Evolutionary conservation across 768 basidiomycete species (phyloP).

Genomic region (Suillus bovinus): DNA sequence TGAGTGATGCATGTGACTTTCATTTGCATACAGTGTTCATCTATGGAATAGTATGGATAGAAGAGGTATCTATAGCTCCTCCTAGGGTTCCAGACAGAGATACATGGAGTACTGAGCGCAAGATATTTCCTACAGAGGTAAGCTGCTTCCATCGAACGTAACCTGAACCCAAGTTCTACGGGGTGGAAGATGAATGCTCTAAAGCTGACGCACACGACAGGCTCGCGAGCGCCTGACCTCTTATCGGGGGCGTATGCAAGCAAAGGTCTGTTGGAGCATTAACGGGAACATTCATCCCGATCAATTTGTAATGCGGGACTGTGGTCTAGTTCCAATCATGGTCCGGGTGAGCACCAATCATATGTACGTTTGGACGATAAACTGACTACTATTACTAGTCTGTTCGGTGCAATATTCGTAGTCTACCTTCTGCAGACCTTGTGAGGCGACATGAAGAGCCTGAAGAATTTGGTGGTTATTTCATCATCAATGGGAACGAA

Average conservation of each 20-base stretch:
- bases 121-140: constrained; percentile 90
- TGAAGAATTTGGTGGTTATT: constrained; percentile 98
- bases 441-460: constrained; percentile 93
- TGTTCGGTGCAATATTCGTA: constrained; percentile 86
- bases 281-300: constrained; percentile 62
- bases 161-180: neutral
- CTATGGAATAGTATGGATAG: constrained; percentile 79
- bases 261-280: constrained; percentile 84
- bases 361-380: neutral
- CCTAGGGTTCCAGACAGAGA: constrained; percentile 90
- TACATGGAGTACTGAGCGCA: constrained; percentile 67
- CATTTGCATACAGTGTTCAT: constrained; percentile 11
- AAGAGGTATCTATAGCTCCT: constrained; percentile 76
- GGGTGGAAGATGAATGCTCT: neutral
- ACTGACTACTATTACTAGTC: constrained; percentile 51
- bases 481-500: constrained; percentile 98
- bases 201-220: constrained; percentile 39
- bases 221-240: constrained; percentile 92
- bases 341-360: constrained; percentile 70
- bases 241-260: constrained; percentile 88
- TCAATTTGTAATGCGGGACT: constrained; percentile 73
- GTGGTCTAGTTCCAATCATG: constrained; percentile 95
- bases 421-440: constrained; percentile 82
- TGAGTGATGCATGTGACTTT: constrained; percentile 43
- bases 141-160: constrained; percentile 12